Base-by-base conservation (phyloP, 345 rosid species). In the Aethionema arabicum region DNA sequence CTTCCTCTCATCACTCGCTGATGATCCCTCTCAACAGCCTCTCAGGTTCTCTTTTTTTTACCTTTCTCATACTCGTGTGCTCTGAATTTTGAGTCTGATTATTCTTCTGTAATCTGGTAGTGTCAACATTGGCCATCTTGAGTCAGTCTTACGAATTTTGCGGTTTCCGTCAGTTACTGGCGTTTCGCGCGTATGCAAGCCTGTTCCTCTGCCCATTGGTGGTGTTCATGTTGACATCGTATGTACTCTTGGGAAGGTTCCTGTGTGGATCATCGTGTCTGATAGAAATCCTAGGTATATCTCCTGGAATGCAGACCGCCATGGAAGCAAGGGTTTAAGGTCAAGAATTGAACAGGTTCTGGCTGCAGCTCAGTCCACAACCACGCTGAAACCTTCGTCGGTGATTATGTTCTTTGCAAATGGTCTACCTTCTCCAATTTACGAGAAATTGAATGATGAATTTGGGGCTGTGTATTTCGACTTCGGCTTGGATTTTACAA, bases 191-290 rank as follows among this genome's bases (percentile, higher is more conserved):
- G 93, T 83, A 49, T 92, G 95, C 75, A 85, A 87, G 73, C 78
- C 85, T 10, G 35, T 88, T 12, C 79, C 85, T 56, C 59, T 70
- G 5, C 31, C 74, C n/a, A 59, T 8, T 36, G 54, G 46, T 35
- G 42, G 29, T 5, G 80, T 73, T 21, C 87, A 92, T 72, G 90
- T 88, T 8, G 90, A 92, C 65, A 48, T 92, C 8, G 86, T 89
- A 0, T 89, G 98, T 46, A 82, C 76, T 41, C 75, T 89, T 33
- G 70, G 77, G 40, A 85, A 74, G 35, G 55, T 37, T 45, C 91
- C 99, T 0, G 91, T 77, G 0, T 93, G 99, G 99, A 68, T 90
- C 32, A 61, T 90, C 12, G 97, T 90, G 14, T 90, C 99, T 0
- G 90, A 90, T 57, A 76, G 97, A 76, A 93, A 93, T 67, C 95